Evolutionary conservation across 176 grass and related monocot genomes (phyloP).

Genomic region (Carex pumila): DNA sequence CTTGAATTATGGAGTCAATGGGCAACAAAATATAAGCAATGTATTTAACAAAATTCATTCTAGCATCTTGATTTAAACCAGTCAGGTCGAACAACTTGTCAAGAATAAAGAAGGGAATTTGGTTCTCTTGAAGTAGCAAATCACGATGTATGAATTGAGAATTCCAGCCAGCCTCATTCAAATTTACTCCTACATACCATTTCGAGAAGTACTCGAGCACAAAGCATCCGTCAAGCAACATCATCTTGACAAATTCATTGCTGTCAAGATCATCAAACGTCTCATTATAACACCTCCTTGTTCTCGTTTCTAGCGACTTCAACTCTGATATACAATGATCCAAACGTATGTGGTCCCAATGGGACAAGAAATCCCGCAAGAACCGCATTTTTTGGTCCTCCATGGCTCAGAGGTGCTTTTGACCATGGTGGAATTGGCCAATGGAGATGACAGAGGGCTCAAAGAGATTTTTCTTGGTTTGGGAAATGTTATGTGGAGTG

Average conservation of each 20-base stretch:
- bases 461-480: too few species aligned
- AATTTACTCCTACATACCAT: neutral
- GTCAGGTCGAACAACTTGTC: neutral
- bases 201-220: constrained; percentile 8
- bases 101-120: neutral
- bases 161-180: neutral
- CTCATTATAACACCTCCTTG: neutral
- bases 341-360: neutral
- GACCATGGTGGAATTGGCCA: neutral
- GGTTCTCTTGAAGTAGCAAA: neutral
- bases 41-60: too few species aligned
- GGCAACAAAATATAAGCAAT: too few species aligned
- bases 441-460: too few species aligned
- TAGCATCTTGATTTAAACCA: too few species aligned
- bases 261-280: neutral
- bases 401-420: neutral
- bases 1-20: too few species aligned
- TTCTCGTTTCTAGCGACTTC: neutral
- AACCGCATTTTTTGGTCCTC: constrained; percentile 5
- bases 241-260: constrained; percentile 2
- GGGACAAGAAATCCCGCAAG: neutral
- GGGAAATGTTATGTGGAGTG: too few species aligned
- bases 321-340: constrained; percentile 9
- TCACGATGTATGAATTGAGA: neutral
- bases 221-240: constrained; percentile 23